Evolutionary conservation across 371 early-diverging fungal species (phyloP).

Genomic region (Lichtheimia hyalospora): DNA sequence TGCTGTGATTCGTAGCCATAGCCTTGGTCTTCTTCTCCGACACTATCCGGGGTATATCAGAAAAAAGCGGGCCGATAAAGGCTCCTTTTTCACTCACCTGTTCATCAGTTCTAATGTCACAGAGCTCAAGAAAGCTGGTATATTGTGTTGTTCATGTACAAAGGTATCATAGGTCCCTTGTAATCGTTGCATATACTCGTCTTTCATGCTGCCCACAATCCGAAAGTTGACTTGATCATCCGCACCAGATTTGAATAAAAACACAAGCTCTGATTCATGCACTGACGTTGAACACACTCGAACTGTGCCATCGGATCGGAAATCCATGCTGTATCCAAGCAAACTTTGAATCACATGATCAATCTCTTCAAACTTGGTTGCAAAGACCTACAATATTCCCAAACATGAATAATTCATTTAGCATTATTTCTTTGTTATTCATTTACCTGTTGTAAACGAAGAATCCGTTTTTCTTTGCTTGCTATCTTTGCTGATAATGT

Average conservation of each 20-base stretch:
- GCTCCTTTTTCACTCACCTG: conserved; percentile 6
- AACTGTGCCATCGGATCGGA: conserved; percentile 68
- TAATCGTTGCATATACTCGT: conserved; percentile 53
- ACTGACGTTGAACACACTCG: conserved; percentile 69
- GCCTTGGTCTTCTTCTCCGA: conserved; percentile 4
- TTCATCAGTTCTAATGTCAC: conserved; percentile 69
- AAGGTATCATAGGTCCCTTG: conserved; percentile 59
- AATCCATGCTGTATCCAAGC: conserved; percentile 76
- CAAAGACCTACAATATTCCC: conserved; percentile 42
- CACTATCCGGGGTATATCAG: background rate
- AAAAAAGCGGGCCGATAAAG: conserved; percentile 1
- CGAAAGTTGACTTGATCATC: conserved; percentile 62
- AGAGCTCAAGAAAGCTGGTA: conserved; percentile 79
- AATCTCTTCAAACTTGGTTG: conserved; percentile 63
- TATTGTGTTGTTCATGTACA: conserved; percentile 64
- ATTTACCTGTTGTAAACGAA: conserved; percentile 64
- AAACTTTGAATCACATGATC: conserved; percentile 66
- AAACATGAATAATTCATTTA: too few relatives aligned
- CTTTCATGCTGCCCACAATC: conserved; percentile 63
- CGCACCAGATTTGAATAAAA: conserved; percentile 63
- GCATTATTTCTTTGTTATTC: too few relatives aligned
- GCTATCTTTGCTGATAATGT: conserved; percentile 43
- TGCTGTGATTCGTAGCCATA: conserved; percentile 2
- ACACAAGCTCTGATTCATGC: conserved; percentile 53
- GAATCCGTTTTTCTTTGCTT: conserved; percentile 60